Conservation (phyloP, 768 basidiomycete genomes). For the Tulasnella sp. region DNA sequence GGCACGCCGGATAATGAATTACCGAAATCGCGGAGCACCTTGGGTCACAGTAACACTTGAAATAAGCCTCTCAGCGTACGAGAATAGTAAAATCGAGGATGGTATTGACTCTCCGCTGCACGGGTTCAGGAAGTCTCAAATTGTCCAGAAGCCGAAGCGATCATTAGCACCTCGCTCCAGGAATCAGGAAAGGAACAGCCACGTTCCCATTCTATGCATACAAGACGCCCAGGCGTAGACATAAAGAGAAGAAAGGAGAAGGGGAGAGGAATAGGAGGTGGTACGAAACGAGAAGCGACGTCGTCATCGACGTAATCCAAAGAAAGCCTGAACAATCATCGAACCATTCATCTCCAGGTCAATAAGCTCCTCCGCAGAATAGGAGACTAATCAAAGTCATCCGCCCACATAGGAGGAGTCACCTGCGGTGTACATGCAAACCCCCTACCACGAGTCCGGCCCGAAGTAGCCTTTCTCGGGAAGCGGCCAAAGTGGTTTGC, state of each 20-base stretch:
- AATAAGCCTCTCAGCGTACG: not conserved
- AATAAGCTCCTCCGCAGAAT: not conserved
- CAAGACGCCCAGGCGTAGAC: not conserved
- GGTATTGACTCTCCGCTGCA: not conserved
- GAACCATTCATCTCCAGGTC: not conserved
- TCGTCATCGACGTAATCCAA: not conserved
- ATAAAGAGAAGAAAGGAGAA: slow-evolving; percentile 4
- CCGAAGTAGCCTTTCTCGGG: slow-evolving; percentile 17
- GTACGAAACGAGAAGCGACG: not conserved
- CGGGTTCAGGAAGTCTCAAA: not conserved
- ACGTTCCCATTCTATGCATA: slow-evolving; percentile 4
- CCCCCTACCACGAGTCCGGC: slow-evolving; percentile 17
- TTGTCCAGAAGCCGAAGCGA: not conserved
- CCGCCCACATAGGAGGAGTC: not conserved
- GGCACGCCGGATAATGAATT: not conserved
- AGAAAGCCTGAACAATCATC: not conserved
- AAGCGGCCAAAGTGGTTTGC: not conserved
- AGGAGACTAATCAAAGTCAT: slow-evolving; percentile 8
- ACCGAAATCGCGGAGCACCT: not conserved
- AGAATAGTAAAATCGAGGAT: not conserved
- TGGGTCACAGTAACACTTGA: not conserved
- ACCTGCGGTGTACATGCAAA: not conserved
- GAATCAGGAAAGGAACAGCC: not conserved
- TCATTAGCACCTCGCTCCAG: not conserved
- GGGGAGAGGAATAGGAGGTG: not conserved